Percentiles rank a stretch among this genome's conserved stretches.
Conservation (phyloP, 305 asterid genomes). For the Solanum hybrid region DNA sequence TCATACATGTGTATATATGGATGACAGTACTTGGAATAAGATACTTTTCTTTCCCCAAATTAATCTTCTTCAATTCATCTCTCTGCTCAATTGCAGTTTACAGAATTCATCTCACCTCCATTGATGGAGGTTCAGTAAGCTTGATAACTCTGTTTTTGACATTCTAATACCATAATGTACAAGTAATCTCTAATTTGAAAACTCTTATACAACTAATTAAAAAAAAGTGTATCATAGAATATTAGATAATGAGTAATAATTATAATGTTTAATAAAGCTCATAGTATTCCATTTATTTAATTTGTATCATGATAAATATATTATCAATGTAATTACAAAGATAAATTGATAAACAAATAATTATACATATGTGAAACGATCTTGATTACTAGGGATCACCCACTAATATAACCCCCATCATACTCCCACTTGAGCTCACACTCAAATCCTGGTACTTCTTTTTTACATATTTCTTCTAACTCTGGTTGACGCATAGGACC, state of each 20-base stretch:
- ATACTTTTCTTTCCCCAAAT: no score
- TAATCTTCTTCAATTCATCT: no score
- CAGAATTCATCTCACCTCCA: no score
- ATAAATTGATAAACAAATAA: background rate
- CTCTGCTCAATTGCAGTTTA: no score
- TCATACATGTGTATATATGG: no score
- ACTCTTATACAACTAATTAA: background rate
- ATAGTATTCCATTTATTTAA: background rate
- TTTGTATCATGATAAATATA: background rate
- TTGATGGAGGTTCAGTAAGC: no score
- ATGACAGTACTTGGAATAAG: no score
- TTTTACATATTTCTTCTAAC: background rate
- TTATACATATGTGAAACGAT: background rate
- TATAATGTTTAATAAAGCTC: background rate
- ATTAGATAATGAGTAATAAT: background rate
- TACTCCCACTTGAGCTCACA: background rate
- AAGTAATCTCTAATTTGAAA: background rate
- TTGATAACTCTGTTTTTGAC: no score
- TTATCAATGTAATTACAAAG: background rate
- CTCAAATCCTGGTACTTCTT: background rate
- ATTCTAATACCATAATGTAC: background rate
- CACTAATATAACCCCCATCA: background rate
- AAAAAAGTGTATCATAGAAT: background rate
- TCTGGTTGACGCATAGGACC: background rate
- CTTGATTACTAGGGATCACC: background rate